These are phyloP conservation scores for Aspergillus ochraceoroseus DNA, from an alignment of 2,329 filamentous ascomycete species.

Conservation along the genomic window DNA sequence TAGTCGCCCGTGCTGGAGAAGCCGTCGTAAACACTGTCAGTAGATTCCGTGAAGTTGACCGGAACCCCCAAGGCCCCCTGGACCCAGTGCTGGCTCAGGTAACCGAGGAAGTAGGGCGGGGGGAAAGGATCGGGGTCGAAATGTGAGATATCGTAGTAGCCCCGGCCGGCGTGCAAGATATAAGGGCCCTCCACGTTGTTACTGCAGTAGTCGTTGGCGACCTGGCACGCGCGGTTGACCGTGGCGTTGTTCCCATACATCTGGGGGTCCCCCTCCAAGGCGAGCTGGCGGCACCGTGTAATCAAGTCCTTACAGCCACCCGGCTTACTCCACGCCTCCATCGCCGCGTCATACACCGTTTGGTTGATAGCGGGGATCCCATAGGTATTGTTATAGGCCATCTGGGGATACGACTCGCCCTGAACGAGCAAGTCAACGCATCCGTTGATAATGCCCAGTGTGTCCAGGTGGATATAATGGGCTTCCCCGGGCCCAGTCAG, in stretches of 20 bases:
- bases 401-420: slow-evolving; percentile 47
- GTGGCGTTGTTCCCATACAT: slow-evolving; percentile 45
- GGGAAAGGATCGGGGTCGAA: slow-evolving; percentile 51
- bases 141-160: slow-evolving; percentile 57
- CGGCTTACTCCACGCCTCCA: slow-evolving; percentile 43
- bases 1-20: slow-evolving; percentile 50
- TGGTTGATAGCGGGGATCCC: slow-evolving; percentile 51
- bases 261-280: slow-evolving; percentile 47
- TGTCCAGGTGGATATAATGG: slow-evolving; percentile 47
- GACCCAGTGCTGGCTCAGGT: slow-evolving; percentile 54
- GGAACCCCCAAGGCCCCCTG: slow-evolving; percentile 57
- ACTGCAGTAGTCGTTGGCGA: slow-evolving; percentile 46
- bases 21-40: slow-evolving; percentile 42
- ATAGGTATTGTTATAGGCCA: slow-evolving; percentile 58
- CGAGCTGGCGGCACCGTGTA: slow-evolving; percentile 47
- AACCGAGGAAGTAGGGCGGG: slow-evolving; percentile 50
- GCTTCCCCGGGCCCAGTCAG: slow-evolving; percentile 26
- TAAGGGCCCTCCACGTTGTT: slow-evolving; percentile 46
- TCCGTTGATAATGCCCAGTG: slow-evolving; percentile 54
- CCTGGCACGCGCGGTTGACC: slow-evolving; percentile 44
- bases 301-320: slow-evolving; percentile 55
- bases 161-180: slow-evolving; percentile 40
- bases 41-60: slow-evolving; percentile 53
- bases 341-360: slow-evolving; percentile 44
- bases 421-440: slow-evolving; percentile 51